Conservation (phyloP, 495 filamentous ascomycete species). For the Lophiostoma macrostomum region DNA sequence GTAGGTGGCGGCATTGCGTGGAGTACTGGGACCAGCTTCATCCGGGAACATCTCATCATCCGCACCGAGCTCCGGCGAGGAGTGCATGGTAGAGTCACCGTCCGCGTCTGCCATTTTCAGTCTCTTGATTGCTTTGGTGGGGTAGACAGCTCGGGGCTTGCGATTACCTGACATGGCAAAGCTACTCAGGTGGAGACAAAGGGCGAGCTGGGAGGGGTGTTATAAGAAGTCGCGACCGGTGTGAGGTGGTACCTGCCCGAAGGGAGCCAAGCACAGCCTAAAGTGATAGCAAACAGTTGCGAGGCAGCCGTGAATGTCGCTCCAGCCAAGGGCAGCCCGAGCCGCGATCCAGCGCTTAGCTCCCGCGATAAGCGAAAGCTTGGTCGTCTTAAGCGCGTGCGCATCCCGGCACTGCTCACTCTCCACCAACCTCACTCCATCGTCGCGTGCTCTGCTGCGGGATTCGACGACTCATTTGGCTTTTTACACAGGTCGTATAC, state of each 20-base stretch:
- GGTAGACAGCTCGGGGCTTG: not conserved
- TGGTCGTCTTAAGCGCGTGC: constrained; percentile 28
- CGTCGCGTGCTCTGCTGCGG: too few relatives aligned
- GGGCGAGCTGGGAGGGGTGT: too few relatives aligned
- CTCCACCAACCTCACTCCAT: not conserved
- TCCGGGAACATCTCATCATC: constrained; percentile 42
- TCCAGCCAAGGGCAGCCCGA: not conserved
- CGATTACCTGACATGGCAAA: constrained; percentile 27
- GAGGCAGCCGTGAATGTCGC: constrained; percentile 17
- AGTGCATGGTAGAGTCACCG: constrained; percentile 57
- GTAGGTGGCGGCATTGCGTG: constrained; percentile 10
- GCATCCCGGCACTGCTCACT: not conserved
- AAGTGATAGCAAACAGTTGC: not conserved
- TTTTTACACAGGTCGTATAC: not conserved
- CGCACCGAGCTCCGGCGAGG: constrained; percentile 44
- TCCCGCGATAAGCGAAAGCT: constrained; percentile 22
- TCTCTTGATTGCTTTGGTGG: not conserved
- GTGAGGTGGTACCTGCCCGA: too few relatives aligned
- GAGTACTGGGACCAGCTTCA: constrained; percentile 27
- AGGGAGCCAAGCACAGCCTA: not conserved
- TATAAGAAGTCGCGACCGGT: too few relatives aligned
- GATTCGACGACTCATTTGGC: not conserved
- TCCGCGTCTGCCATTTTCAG: constrained; percentile 43
- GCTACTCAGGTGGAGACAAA: too few relatives aligned
- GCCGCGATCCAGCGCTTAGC: constrained; percentile 10